Base-by-base conservation (phyloP, 1,284 basidiomycete genomes). In the Irpex sp. region DNA sequence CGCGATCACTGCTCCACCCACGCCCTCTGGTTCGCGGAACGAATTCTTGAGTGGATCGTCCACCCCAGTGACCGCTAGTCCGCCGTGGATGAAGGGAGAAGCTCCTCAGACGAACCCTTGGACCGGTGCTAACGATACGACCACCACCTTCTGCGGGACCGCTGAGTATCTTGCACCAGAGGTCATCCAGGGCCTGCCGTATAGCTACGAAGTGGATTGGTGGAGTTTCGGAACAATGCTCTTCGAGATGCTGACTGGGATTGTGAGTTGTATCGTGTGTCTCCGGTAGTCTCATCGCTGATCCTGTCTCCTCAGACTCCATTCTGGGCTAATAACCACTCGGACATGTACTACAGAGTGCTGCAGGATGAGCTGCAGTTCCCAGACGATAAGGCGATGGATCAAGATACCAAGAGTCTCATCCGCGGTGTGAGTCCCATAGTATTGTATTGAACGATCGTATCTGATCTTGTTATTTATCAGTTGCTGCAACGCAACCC, bases 171-270 rank as follows among this genome's bases (percentile, higher is more conserved):
- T 98, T 15, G 95, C 94, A 15, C 94, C 94, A 0, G 94, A 97
- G 75, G 94, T 98, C 59, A 94, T 98, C 70, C 91, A 95, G 71
- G 93, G 95, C 3, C 77, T 92, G 67, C 86, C 92, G 17, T 98
- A 98, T 76, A 91, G 91, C 66, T 98, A 96, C 72, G 93, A 96
- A 69, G 94, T 97, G 19, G 96, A 98, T 74, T 97, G 95, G 93
- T 98, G 96, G 96, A 93, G 92, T 67, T 92, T 97, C 71, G 96
- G 96, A 17, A 98, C 96, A 65, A 97, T 98, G 91, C 79, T 98
- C 63, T 96, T 93, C 75, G 97, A 98, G 79, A 96, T 97, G 88
- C 79, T 94, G 75, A 92, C 90, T 49, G 94, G 93, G 40, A 92
- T 93, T 68, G 92, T 93, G 74, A 81, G 91, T 87, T 58, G 59